Conservation (phyloP, 805 yeast species). For the Metschnikowia arizonensis region DNA sequence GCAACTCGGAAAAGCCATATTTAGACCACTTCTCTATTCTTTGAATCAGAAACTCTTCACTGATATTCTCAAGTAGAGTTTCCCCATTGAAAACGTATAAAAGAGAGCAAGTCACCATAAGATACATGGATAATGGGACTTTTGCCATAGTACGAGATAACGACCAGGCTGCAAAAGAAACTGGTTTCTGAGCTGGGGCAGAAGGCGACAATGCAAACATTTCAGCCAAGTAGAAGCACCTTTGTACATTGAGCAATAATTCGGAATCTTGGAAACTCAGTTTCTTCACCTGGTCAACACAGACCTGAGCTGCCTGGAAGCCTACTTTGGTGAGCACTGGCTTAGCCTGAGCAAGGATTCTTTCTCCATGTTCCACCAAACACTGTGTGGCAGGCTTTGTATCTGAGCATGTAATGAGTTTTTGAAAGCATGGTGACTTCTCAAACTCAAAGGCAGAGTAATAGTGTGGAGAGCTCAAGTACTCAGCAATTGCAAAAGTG, state of each 20-base stretch:
- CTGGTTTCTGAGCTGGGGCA: neutral
- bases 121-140: neutral
- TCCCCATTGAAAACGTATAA: neutral
- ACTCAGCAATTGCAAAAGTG: neutral
- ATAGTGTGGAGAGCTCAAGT: neutral
- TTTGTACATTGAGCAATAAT: slow-evolving; percentile 10
- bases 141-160: neutral
- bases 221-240: slow-evolving; percentile 12
- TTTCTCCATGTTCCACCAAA: slow-evolving; percentile 1
- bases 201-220: neutral
- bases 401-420: slow-evolving; percentile 11
- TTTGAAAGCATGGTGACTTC: slow-evolving; percentile 6
- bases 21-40: neutral
- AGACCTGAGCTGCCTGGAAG: slow-evolving; percentile 5
- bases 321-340: slow-evolving; percentile 7
- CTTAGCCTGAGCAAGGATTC: slow-evolving; percentile 7
- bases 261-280: slow-evolving; percentile 7
- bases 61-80: neutral
- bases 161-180: neutral
- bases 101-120: neutral
- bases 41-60: neutral
- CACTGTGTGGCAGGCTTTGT: slow-evolving; percentile 8
- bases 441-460: slow-evolving; percentile 8
- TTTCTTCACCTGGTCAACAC: slow-evolving; percentile 8
- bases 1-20: neutral